Evolutionary conservation across 2,329 filamentous ascomycete species (phyloP), one percentile per base, ranked within the genome.

Genomic region (Zymoseptoria crescenta): DNA sequence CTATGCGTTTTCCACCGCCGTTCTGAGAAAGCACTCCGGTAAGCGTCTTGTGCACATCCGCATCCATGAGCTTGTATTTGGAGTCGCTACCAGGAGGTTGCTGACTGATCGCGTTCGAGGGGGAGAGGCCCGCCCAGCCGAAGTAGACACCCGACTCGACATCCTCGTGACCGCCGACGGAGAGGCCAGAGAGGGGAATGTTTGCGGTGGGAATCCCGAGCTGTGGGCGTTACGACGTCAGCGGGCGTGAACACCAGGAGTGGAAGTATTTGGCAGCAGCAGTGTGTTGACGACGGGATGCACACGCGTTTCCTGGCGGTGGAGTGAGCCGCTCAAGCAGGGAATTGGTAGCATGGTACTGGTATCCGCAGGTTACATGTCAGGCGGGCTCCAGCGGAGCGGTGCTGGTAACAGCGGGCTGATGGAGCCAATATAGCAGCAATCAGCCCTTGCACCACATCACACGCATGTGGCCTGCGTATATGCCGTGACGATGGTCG

Each of bases 201-300:
- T 97, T 99, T 72, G 94, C 94, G 1, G 94, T 97, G 2, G 94
- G 94, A 73, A 97, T 96, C 67, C 93, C 93, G 72, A 97, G 89
- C 86, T 95, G 64, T 56, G 51, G 56, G 56, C 35, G 30, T 45
- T 48, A 49, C 41, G 56, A 52, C 49, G 62, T 63, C 62, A 63
- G 62, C 59, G 45, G 54, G 55, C 28, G 20, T 62, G 35, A 16
- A 27, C 52, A 45, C 35, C 16, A 45, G 35, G 13, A 4, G n/a
- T 45, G 35, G 2, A 16, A 45, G 35, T 45, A 16, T 59, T 55
- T 54, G 54, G 52, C 54, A 51, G 50, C 54, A 52, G 54, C 48
- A 28, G 50, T 41, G 50, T 56, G 56, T 50, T 30, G 49, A 58
- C 52, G 55, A 56, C 57, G 56, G 54, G 56, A 58, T 58, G 60